Percentiles rank a stretch among this genome's conserved stretches.
phyloP scores from a whole-genome alignment of 2,329 filamentous ascomycete genomes.

The Hymenoscyphus fructigenus region DNA sequence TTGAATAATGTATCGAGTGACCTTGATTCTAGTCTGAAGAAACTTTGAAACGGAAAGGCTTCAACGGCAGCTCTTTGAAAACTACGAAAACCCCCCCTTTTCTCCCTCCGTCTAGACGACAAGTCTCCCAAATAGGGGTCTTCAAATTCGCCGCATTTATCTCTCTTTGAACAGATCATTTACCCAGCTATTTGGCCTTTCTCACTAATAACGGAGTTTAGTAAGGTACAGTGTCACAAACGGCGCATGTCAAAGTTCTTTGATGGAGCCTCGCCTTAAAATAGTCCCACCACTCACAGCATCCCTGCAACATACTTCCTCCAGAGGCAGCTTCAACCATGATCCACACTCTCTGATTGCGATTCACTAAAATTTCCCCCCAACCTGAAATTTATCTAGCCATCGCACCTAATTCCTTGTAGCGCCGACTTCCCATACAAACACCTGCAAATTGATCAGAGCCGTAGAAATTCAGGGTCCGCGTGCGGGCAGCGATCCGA shows the following conservation, averaged over 20 bases:
- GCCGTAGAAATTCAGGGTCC: constrained; percentile 5
- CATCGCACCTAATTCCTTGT: not conserved
- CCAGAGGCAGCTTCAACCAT: not conserved
- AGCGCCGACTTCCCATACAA: not conserved
- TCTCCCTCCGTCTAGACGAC: not conserved
- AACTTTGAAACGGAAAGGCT: too few species aligned
- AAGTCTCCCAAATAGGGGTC: not conserved
- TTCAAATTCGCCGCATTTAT: not conserved
- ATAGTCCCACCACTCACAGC: not conserved
- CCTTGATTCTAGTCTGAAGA: too few species aligned
- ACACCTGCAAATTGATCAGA: not conserved
- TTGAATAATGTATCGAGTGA: not conserved
- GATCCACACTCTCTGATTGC: not conserved
- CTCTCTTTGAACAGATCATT: not conserved
- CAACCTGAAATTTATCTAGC: not conserved
- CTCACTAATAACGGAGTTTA: not conserved
- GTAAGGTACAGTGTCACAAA: not conserved
- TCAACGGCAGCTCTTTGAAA: not conserved
- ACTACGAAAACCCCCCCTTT: not conserved
- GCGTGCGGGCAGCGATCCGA: constrained; percentile 27
- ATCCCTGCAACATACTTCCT: not conserved
- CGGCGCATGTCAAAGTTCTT: constrained; percentile 5
- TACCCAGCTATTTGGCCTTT: not conserved
- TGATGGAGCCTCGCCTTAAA: not conserved
- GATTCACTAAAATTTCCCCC: not conserved